These are phyloP conservation scores for Halenospora varia DNA, from an alignment of 495 filamentous ascomycete species.

Conservation along the genomic window DNA sequence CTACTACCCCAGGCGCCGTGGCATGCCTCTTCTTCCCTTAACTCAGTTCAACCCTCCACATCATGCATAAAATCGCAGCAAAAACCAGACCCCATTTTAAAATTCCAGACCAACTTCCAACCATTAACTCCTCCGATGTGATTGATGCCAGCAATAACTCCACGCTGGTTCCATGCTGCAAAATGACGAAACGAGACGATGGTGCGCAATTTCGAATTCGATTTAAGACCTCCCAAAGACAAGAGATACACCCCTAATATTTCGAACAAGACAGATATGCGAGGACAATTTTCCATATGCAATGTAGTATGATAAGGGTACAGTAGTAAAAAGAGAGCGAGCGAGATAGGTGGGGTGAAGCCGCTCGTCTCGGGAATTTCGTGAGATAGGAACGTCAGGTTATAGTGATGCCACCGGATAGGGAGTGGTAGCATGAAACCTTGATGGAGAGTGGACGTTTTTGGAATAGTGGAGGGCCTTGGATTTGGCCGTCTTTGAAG, in stretches of 20 bases:
- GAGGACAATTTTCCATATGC: background rate
- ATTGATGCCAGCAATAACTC: too few relatives aligned
- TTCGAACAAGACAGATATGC: background rate
- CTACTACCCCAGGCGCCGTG: too few relatives aligned
- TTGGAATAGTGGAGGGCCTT: constrained; percentile 42
- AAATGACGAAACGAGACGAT: background rate
- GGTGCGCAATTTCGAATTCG: too few relatives aligned
- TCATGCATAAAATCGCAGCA: too few relatives aligned
- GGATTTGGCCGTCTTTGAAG: constrained; percentile 47
- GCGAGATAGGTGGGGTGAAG: background rate
- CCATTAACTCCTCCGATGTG: too few relatives aligned
- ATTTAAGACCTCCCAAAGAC: too few relatives aligned
- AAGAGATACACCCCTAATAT: background rate
- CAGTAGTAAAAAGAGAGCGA: background rate
- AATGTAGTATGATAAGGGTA: background rate
- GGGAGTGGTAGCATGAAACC: constrained; percentile 15
- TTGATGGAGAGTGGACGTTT: constrained; percentile 17
- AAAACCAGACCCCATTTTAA: too few relatives aligned
- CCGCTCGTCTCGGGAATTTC: background rate
- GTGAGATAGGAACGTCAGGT: constrained; percentile 3
- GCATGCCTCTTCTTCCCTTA: too few relatives aligned
- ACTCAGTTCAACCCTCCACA: too few relatives aligned
- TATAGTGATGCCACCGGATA: constrained; percentile 22
- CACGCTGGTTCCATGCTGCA: background rate
- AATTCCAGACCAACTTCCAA: too few relatives aligned